Evolutionary conservation across 805 yeast genomes (phyloP), one percentile per base, ranked within the genome.

Genomic region (Metschnikowia kofuensis): DNA sequence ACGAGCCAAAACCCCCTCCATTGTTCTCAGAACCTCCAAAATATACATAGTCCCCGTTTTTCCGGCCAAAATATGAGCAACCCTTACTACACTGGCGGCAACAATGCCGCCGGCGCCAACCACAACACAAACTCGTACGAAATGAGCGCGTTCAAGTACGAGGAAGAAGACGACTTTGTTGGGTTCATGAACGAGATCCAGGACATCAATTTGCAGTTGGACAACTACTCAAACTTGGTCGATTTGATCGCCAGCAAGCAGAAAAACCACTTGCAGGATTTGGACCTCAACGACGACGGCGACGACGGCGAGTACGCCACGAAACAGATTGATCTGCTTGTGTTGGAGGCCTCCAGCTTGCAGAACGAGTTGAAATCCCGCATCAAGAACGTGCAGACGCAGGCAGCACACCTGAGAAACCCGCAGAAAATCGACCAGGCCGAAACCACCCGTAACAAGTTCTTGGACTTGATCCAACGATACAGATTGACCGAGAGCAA

Each of bases 341-440:
- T 84, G 44, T 74, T 86, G 42, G 95, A 90, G 65, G 88, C 96
- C 4, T 79, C 87, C 39, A 80, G 87, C 45, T 77, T 89, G 60
- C 96, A 92, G 63, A 77, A 78, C 54, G 77, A 79, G 48, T 81
- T 94, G 65, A 91, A 89, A 69, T 69, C 75, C 52, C 79, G 89
- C 62, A 85, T 94, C 66, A 88, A 89, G 67, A 72, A 78, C 52
- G 84, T 88, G 45, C 96, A 89, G 69, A 78, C 83, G 53, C 76
- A 77, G 45, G 85, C 88, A 36, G 79, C 79, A 41, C 77, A 76
- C 44, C 60, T 66, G 47, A 60, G 61, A 39, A 96, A 90, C 72
- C 72, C 81, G 40, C 87, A 94, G 61, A 89, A 89, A 69, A 82
- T 83, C 63, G 88, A 87, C 52, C 98, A 94, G 74, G 95, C 96